Evolutionary conservation across 2,329 filamentous ascomycete genomes (phyloP).

Genomic region (Leptographium radiaticola): DNA sequence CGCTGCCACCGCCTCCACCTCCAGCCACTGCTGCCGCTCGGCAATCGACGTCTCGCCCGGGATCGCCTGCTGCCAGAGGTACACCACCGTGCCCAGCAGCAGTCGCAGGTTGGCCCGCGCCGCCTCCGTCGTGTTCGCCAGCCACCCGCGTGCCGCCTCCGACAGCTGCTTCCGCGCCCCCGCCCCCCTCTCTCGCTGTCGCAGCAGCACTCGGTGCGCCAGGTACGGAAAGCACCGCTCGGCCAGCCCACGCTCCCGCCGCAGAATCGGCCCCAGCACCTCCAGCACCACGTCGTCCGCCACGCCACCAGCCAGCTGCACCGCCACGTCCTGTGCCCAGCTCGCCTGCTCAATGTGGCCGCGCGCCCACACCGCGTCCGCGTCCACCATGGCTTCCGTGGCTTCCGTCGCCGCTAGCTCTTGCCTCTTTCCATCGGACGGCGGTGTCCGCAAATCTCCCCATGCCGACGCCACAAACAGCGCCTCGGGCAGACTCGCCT

Average conservation of each 20-base stretch:
- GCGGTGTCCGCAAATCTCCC: conserved; percentile 40
- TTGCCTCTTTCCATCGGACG: no score
- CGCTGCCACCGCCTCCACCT: conserved; percentile 61
- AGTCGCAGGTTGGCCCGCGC: conserved; percentile 54
- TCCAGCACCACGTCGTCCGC: conserved; percentile 54
- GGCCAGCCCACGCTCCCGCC: conserved; percentile 55
- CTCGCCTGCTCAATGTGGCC: conserved; percentile 28
- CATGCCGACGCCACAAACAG: conserved; percentile 43
- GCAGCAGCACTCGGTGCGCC: conserved; percentile 65
- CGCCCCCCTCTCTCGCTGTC: conserved; percentile 50
- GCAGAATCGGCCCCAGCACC: conserved; percentile 53
- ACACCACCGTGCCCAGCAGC: conserved; percentile 68
- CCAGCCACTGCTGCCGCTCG: conserved; percentile 73
- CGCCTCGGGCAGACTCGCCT: conserved; percentile 36
- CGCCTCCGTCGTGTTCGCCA: conserved; percentile 32
- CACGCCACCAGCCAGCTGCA: conserved; percentile 46
- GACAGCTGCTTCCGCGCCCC: conserved; percentile 52
- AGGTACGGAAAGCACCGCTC: conserved; percentile 69
- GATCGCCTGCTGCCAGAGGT: conserved; percentile 68
- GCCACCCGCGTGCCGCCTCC: conserved; percentile 47
- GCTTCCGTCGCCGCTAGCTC: no score
- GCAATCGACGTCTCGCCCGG: conserved; percentile 66
- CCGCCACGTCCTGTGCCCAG: conserved; percentile 52
- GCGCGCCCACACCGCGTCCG: conserved; percentile 21
- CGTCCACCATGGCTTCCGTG: conserved; percentile 1